Percentiles rank a stretch among this genome's conserved stretches.
Evolutionary conservation across 2,329 filamentous ascomycete species (phyloP).

Genomic region (Neurospora sp.): DNA sequence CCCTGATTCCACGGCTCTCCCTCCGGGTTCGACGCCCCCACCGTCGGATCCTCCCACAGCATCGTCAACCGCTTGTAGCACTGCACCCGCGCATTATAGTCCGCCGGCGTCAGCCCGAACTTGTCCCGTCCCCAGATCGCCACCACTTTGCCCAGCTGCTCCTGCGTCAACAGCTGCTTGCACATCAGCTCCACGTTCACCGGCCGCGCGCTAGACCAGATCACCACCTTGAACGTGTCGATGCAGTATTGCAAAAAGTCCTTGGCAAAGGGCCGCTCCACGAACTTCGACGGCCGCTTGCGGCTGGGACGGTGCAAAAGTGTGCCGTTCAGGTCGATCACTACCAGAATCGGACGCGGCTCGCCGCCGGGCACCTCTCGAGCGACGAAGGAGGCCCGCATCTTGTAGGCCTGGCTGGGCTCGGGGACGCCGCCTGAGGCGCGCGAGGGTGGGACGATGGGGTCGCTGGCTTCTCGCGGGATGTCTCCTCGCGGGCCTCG

Average conservation of each 20-base stretch:
- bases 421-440: constrained; percentile 50
- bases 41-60: constrained; percentile 53
- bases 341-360: constrained; percentile 61
- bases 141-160: constrained; percentile 46
- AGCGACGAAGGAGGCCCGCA: constrained; percentile 37
- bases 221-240: constrained; percentile 65
- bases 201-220: constrained; percentile 82
- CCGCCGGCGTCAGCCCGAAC: constrained; percentile 53
- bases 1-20: constrained; percentile 59
- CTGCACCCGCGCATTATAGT: constrained; percentile 66
- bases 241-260: constrained; percentile 68
- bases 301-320: constrained; percentile 60
- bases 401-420: constrained; percentile 52
- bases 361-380: constrained; percentile 22
- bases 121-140: constrained; percentile 71
- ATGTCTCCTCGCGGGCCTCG: neutral
- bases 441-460: constrained; percentile 24
- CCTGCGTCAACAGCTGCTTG: constrained; percentile 45
- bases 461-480: constrained; percentile 9
- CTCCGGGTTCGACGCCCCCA: constrained; percentile 36
- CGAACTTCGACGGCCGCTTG: constrained; percentile 41
- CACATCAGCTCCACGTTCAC: constrained; percentile 65
- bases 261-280: constrained; percentile 56
- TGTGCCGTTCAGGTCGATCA: constrained; percentile 91
- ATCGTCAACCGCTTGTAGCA: constrained; percentile 78